These are phyloP conservation scores for Mycena filopes DNA, from an alignment of 768 basidiomycete species.

Conservation along the genomic window DNA sequence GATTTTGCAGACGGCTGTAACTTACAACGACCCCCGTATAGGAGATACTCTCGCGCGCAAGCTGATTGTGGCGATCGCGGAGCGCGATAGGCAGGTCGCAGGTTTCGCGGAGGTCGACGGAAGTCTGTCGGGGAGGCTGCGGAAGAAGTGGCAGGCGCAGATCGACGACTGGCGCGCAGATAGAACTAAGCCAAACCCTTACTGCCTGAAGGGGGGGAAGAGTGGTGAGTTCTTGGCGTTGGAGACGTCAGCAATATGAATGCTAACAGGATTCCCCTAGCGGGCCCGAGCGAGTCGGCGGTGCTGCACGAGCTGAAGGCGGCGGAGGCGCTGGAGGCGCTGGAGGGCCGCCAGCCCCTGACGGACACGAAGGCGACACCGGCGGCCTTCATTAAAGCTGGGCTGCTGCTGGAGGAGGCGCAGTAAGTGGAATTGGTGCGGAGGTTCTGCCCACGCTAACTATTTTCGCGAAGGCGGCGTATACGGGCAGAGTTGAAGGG, in stretches of 20 bases:
- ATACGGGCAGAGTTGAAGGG: constrained; percentile 9
- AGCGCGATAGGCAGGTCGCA: constrained; percentile 11
- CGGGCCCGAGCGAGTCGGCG: not conserved
- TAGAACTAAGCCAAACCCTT: constrained; percentile 33
- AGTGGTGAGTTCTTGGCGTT: constrained; percentile 1
- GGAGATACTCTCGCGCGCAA: constrained; percentile 17
- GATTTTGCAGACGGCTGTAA: too few species aligned
- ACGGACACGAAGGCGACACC: not conserved
- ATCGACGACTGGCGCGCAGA: constrained; percentile 32
- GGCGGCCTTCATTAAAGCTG: constrained; percentile 2
- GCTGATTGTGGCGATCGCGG: constrained; percentile 21
- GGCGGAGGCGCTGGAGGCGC: not conserved
- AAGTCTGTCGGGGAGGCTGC: not conserved
- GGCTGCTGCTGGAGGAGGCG: constrained; percentile 4
- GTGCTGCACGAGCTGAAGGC: not conserved
- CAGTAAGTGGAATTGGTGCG: not conserved
- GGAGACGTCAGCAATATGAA: too few species aligned
- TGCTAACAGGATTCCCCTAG: too few species aligned
- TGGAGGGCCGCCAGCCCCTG: not conserved
- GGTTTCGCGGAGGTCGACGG: constrained; percentile 12
- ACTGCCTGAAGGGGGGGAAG: not conserved
- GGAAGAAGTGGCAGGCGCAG: constrained; percentile 3
- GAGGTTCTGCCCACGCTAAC: too few species aligned
- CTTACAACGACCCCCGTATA: not conserved
- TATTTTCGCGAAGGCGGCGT: not conserved